Conservation (phyloP, 148 eudicot species). For the Limonium bicolor region DNA sequence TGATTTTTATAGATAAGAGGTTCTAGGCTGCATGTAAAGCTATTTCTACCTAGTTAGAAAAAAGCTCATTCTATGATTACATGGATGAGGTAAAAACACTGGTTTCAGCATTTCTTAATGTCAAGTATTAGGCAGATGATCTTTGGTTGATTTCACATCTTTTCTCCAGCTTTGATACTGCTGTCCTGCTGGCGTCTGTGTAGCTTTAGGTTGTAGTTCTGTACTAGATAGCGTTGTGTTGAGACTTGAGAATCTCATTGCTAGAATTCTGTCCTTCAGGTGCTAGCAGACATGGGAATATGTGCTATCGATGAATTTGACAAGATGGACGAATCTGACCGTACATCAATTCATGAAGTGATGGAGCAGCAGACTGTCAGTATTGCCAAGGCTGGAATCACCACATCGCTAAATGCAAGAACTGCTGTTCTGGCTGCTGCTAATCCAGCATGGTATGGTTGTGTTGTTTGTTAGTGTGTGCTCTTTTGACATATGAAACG, state of each 20-base stretch:
- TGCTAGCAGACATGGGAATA: slow-evolving; percentile 98
- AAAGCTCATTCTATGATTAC: too few species aligned
- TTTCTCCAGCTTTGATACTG: too few species aligned
- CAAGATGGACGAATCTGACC: slow-evolving; percentile 99
- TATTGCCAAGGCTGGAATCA: slow-evolving; percentile 99
- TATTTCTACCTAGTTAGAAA: too few species aligned
- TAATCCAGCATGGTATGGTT: slow-evolving; percentile 87
- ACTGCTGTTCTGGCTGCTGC: slow-evolving; percentile 99
- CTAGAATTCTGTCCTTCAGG: slow-evolving; percentile 27
- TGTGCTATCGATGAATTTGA: slow-evolving; percentile 99
- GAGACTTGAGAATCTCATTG: neutral
- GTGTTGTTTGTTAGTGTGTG: neutral
- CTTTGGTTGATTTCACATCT: too few species aligned
- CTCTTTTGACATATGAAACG: neutral
- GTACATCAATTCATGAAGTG: slow-evolving; percentile 97
- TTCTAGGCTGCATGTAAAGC: too few species aligned
- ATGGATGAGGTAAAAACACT: too few species aligned
- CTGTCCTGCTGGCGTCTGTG: too few species aligned
- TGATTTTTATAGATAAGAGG: too few species aligned
- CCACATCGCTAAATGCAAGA: slow-evolving; percentile 94
- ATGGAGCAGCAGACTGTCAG: slow-evolving; percentile 99
- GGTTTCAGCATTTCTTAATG: too few species aligned
- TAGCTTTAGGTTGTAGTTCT: too few species aligned
- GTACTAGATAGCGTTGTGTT: too few species aligned
- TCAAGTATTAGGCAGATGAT: too few species aligned